These are phyloP conservation scores for Orbilia blumenaviensis DNA, from an alignment of 2,329 filamentous ascomycete genomes.

Conservation along the genomic window DNA sequence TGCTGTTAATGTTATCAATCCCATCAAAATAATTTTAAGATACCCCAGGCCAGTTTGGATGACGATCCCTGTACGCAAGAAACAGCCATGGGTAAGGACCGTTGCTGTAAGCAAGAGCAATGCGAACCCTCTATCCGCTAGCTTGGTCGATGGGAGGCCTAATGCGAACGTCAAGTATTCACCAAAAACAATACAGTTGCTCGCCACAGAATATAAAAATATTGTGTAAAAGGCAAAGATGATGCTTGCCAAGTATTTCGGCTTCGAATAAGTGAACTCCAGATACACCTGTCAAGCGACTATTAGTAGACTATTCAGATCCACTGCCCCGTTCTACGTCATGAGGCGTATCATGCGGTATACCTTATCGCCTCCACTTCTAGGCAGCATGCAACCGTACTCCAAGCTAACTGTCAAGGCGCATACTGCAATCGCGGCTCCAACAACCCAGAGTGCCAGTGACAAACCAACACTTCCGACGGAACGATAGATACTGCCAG, in stretches of 20 bases:
- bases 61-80: slow-evolving; percentile 64
- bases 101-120: slow-evolving; percentile 68
- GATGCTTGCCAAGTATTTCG: slow-evolving; percentile 69
- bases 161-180: slow-evolving; percentile 67
- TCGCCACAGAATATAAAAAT: slow-evolving; percentile 70
- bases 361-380: slow-evolving; percentile 62
- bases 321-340: neutral
- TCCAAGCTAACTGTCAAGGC: slow-evolving; percentile 60
- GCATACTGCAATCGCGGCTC: slow-evolving; percentile 75
- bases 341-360: neutral
- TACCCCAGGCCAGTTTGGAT: slow-evolving; percentile 72
- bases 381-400: slow-evolving; percentile 51
- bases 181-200: slow-evolving; percentile 70
- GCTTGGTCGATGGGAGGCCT: slow-evolving; percentile 57
- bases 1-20: slow-evolving; percentile 71
- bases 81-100: slow-evolving; percentile 69
- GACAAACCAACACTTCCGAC: slow-evolving; percentile 74
- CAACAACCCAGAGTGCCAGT: slow-evolving; percentile 72
- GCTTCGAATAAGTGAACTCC: slow-evolving; percentile 70
- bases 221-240: slow-evolving; percentile 71
- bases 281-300: slow-evolving; percentile 65
- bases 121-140: slow-evolving; percentile 66
- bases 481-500: slow-evolving; percentile 72
- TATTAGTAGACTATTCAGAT: neutral
- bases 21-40: slow-evolving; percentile 70